Conservation (phyloP, 2,329 filamentous ascomycete species). For the Fusarium papillatum region DNA sequence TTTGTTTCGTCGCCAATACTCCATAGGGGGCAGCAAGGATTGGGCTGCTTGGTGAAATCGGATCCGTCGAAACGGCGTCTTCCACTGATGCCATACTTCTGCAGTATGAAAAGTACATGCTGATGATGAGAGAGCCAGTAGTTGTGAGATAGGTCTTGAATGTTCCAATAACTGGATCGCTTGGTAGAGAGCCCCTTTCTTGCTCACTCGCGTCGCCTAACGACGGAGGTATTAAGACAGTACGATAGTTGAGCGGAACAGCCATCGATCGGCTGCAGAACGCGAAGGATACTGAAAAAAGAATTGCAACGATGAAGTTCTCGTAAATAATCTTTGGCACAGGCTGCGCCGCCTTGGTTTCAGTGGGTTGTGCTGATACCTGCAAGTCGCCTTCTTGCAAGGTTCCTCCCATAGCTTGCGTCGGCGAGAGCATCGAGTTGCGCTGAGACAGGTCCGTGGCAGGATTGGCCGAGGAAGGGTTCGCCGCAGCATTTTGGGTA, state of each 20-base stretch:
- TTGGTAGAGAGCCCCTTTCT: constrained; percentile 31
- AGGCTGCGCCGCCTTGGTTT: constrained; percentile 40
- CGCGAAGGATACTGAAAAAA: constrained; percentile 62
- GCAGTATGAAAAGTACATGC: constrained; percentile 61
- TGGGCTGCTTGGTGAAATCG: constrained; percentile 57
- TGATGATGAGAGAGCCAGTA: constrained; percentile 66
- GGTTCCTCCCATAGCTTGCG: constrained; percentile 20
- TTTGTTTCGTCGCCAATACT: constrained; percentile 48
- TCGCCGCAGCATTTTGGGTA: constrained; percentile 59
- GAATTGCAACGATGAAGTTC: constrained; percentile 65
- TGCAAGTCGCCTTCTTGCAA: constrained; percentile 45
- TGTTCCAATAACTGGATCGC: constrained; percentile 58
- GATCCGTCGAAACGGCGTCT: constrained; percentile 55
- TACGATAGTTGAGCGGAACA: constrained; percentile 66
- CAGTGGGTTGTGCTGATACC: constrained; percentile 44
- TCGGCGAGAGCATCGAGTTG: constrained; percentile 36
- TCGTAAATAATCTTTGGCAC: constrained; percentile 63
- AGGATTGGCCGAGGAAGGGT: constrained; percentile 58
- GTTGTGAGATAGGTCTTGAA: constrained; percentile 69
- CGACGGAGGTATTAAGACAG: constrained; percentile 59
- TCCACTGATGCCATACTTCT: constrained; percentile 62
- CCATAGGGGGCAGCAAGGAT: constrained; percentile 70
- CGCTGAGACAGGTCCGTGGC: constrained; percentile 53
- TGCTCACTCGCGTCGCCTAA: constrained; percentile 25
- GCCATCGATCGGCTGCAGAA: constrained; percentile 64